Base-by-base conservation (phyloP, 129 eudicot genomes). In the Flaveria bidentis region DNA sequence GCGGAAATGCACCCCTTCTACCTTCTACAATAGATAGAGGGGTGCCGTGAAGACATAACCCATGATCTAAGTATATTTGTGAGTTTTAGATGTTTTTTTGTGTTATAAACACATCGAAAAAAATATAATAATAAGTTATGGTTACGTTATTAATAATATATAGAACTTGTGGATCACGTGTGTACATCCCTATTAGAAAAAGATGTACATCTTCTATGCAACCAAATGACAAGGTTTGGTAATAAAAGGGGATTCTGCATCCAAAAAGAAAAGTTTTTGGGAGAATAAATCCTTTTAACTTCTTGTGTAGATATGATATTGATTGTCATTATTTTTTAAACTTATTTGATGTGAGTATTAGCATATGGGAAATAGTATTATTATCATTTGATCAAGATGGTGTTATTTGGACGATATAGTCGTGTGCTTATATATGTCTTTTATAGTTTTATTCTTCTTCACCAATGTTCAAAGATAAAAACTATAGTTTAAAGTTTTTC, bases 221-320 rank as follows among this genome's bases (percentile, higher is more conserved):
- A 61, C 44, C 70, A 70, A 78, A 79, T 63, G 82, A 41, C 78
- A 72, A 72, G 78, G 49, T 64, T 71, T 71, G 83, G 67, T 79
- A 62, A 62, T 22, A 36, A 36, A 46, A 2, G 12, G 39, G 72
- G 82, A 47, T 60, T 20, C 61, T 71, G 33, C 70, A 71, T 70
- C 63, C 64, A 60, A 70, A 30, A 17, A 44, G 45, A 28, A 77
- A 57, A 62, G 77, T 62, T 79, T 64, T 33, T 52, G 51, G 73
- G 67, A 57, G 51, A 62, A 64, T 72, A 36, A 61, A 8, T 13
- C 42, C 14, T 25, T 79, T 61, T 71, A 79, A 64, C 83, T 72
- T 72, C 62, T 72, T 49, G 30, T 72, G 66, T 71, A n/a, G 64
- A 78, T 61, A 45, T 25, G 58, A 17, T 56, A 52, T 45, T 47